Evolutionary conservation across 1,284 basidiomycete species (phyloP).

Genomic region (Tilletia walkeri): DNA sequence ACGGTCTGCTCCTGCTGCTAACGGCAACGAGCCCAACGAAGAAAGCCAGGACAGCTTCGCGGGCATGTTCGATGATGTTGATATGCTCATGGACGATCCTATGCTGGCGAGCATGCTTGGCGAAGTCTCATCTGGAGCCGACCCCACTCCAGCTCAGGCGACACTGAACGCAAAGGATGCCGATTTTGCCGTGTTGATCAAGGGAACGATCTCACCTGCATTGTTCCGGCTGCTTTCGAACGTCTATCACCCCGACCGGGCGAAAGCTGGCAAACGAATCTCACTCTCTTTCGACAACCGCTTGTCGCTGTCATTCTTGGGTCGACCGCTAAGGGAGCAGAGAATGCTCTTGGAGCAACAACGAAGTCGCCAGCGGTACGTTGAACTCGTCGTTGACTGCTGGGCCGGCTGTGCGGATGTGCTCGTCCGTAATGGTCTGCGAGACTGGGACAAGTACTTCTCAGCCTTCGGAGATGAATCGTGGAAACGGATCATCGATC

Average conservation of each 20-base stretch:
- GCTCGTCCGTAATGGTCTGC: conserved; percentile 64
- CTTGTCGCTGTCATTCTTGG: conserved; percentile 25
- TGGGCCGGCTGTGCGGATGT: conserved; percentile 75
- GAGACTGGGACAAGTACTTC: conserved; percentile 70
- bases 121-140: conserved; percentile 27
- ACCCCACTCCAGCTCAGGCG: conserved; percentile 45
- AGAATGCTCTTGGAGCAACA: conserved; percentile 34
- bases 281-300: conserved; percentile 21
- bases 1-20: conserved; percentile 12
- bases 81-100: conserved; percentile 65
- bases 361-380: conserved; percentile 53
- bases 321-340: conserved; percentile 35
- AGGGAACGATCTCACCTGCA: conserved; percentile 62
- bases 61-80: conserved; percentile 64
- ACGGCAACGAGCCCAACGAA: neutral
- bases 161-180: conserved; percentile 27
- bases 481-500: conserved; percentile 65
- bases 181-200: conserved; percentile 61
- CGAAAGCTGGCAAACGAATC: conserved; percentile 27
- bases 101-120: conserved; percentile 63
- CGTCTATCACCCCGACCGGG: conserved; percentile 56
- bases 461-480: conserved; percentile 63
- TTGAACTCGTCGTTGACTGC: conserved; percentile 68
- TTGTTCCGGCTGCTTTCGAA: conserved; percentile 68
- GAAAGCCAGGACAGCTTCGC: conserved; percentile 70